These are phyloP conservation scores for Claviceps sp. DNA, from an alignment of 2,329 filamentous ascomycete species.

Conservation along the genomic window DNA sequence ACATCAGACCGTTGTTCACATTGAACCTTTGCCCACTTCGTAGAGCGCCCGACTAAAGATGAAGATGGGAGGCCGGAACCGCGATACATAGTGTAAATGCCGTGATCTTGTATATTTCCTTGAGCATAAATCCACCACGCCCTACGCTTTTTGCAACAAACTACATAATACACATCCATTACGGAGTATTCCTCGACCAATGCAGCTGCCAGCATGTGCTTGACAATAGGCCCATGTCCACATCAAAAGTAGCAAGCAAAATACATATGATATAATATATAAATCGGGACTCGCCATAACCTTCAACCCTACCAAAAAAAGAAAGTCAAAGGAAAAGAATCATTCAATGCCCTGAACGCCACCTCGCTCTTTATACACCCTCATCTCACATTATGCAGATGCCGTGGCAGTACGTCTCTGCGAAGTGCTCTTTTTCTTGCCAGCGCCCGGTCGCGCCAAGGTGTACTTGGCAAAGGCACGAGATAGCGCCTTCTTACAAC, in stretches of 20 bases:
- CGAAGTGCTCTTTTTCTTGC: constrained; percentile 10
- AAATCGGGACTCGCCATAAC: no score
- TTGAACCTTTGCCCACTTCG: no score
- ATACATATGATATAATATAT: no score
- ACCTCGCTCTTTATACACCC: background rate
- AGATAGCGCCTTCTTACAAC: constrained; percentile 90
- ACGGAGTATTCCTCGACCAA: no score
- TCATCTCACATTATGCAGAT: background rate
- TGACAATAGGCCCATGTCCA: no score
- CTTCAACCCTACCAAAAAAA: background rate
- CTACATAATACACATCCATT: background rate
- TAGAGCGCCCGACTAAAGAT: no score
- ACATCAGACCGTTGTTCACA: no score
- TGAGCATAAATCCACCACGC: background rate
- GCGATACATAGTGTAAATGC: background rate
- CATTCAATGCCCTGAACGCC: background rate
- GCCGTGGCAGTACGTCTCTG: constrained; percentile 2
- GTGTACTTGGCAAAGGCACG: constrained; percentile 95
- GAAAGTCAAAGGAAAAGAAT: background rate
- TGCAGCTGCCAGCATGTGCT: no score
- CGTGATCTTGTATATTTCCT: background rate
- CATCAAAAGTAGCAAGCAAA: no score
- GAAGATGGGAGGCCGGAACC: no score
- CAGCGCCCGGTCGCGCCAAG: constrained; percentile 34
- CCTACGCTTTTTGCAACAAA: background rate